Conservation (phyloP, 179 eudicot species). For the Amaranthus tricolor region DNA sequence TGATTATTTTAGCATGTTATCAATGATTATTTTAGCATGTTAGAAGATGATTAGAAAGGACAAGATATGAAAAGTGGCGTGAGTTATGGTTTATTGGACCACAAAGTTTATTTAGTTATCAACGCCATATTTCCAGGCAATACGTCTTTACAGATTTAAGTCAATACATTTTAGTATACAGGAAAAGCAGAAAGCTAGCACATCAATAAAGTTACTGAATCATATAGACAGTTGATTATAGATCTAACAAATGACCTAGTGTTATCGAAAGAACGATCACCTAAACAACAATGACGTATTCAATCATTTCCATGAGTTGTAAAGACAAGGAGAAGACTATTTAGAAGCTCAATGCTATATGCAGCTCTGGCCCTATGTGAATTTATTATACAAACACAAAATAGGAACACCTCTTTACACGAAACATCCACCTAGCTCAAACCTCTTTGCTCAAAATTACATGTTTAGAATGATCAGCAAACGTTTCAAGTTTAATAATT, state of each 20-base stretch:
- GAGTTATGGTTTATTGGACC: neutral
- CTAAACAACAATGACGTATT: neutral
- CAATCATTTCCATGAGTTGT: neutral
- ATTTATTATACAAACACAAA: neutral
- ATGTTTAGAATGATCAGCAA: no score
- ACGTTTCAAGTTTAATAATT: constrained; percentile 7
- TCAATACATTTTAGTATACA: constrained; percentile 3
- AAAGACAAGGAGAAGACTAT: constrained; percentile 4
- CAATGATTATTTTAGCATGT: neutral
- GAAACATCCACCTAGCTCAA: neutral
- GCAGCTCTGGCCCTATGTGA: neutral
- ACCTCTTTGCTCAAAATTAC: neutral
- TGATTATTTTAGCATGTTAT: neutral
- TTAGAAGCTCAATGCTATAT: constrained; percentile 4
- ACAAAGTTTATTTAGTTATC: neutral
- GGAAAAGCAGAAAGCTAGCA: constrained; percentile 5
- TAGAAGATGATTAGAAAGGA: neutral
- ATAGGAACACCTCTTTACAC: neutral
- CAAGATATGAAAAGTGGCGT: neutral
- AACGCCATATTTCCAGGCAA: neutral
- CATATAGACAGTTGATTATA: neutral
- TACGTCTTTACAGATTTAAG: neutral
- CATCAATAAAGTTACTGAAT: neutral
- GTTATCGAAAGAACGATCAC: neutral
- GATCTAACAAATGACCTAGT: neutral